phyloP scores from a whole-genome alignment of 495 filamentous ascomycete genomes.

The Chlorociboria aeruginascens region DNA sequence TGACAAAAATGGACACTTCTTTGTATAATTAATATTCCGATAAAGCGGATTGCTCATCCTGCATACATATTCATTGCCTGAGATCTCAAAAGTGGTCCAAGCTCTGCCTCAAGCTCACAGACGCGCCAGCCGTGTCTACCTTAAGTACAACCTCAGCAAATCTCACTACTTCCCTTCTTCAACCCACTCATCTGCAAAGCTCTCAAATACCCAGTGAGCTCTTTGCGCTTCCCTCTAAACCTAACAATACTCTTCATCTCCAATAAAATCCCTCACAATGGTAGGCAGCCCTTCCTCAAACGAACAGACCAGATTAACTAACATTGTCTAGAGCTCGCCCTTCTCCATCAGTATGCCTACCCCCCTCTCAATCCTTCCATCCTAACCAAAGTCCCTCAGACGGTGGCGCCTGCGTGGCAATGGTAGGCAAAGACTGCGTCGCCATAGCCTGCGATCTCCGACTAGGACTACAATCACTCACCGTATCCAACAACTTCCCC shows the following conservation, averaged over 20 bases:
- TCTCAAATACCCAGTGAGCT: slow-evolving; percentile 4
- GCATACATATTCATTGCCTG: slow-evolving; percentile 10
- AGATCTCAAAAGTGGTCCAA: slow-evolving; percentile 4
- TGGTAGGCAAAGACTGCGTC: slow-evolving; percentile 99
- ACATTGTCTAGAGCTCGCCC: slow-evolving; percentile 38
- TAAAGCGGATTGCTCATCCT: not conserved
- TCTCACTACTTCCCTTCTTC: slow-evolving; percentile 6
- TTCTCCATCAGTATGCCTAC: slow-evolving; percentile 74
- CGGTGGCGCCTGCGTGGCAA: slow-evolving; percentile 91
- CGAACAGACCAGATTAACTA: slow-evolving; percentile 7
- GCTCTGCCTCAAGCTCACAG: slow-evolving; percentile 12
- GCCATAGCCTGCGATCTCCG: slow-evolving; percentile 98
- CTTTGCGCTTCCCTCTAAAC: not conserved
- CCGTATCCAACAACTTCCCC: slow-evolving; percentile 98
- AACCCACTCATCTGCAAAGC: slow-evolving; percentile 8
- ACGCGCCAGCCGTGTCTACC: slow-evolving; percentile 21
- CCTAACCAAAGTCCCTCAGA: slow-evolving; percentile 40
- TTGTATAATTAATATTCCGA: not conserved
- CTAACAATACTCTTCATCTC: not conserved
- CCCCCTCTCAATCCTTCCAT: not conserved
- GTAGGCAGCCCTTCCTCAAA: slow-evolving; percentile 4
- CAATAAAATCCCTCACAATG: slow-evolving; percentile 9
- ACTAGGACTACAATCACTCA: slow-evolving; percentile 90
- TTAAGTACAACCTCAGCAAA: slow-evolving; percentile 5
- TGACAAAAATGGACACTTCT: too few species aligned